Conservation (phyloP, 768 basidiomycete genomes). For the Suillus cothurnatus region DNA sequence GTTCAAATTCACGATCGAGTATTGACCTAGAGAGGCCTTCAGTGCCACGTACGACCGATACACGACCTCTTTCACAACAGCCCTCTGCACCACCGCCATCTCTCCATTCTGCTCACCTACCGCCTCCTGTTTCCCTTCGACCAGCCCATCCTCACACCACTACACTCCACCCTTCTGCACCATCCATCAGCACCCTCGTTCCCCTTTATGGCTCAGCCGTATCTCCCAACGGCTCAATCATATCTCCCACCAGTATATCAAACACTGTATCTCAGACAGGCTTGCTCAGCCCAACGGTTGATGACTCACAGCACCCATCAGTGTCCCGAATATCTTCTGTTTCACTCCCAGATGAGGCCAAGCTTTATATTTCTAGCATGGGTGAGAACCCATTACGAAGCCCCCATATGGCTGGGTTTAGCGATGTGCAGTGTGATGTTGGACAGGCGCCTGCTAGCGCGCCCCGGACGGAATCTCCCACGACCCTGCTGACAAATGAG, state of each 20-base stretch:
- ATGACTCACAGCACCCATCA: conserved; percentile 42
- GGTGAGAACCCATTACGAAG: conserved; percentile 62
- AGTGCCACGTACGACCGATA: neutral
- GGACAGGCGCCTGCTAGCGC: conserved; percentile 5
- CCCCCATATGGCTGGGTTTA: conserved; percentile 32
- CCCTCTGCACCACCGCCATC: conserved; percentile 11
- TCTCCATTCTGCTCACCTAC: conserved; percentile 2
- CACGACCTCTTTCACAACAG: conserved; percentile 11
- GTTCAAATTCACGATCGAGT: conserved; percentile 32
- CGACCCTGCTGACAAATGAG: conserved; percentile 16
- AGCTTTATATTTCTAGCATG: conserved; percentile 70
- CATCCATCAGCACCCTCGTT: conserved; percentile 25
- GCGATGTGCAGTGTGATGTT: neutral
- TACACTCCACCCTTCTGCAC: conserved; percentile 38
- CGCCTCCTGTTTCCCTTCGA: conserved; percentile 9
- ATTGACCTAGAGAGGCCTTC: neutral
- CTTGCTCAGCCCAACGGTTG: conserved; percentile 27
- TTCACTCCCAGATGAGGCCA: conserved; percentile 77
- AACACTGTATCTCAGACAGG: conserved; percentile 17
- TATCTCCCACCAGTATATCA: conserved; percentile 19
- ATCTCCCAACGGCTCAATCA: conserved; percentile 13
- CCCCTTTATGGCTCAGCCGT: conserved; percentile 9
- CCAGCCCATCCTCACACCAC: conserved; percentile 15
- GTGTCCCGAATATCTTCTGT: conserved; percentile 65
- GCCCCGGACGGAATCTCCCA: conserved; percentile 11